Conservation (phyloP, 2,329 filamentous ascomycete species). For the Sporothrix brunneoviolacea region DNA sequence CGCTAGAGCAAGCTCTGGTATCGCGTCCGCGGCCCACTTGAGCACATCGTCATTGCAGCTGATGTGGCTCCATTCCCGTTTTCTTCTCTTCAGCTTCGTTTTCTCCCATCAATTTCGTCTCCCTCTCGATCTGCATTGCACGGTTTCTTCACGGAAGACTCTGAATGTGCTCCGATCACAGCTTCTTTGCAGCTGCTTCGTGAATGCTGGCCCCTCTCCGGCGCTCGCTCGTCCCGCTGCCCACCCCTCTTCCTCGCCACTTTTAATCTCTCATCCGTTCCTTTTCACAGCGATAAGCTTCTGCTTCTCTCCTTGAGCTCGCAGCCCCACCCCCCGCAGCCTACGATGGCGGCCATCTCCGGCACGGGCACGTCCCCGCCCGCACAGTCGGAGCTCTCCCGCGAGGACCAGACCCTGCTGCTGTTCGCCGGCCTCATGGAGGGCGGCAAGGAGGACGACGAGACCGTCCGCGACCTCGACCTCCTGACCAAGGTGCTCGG, state of each 20-base stretch:
- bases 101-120: too few relatives aligned
- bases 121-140: too few relatives aligned
- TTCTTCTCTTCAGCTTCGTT: too few relatives aligned
- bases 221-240: too few relatives aligned
- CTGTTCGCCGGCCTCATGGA: constrained; percentile 87
- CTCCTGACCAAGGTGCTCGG: constrained; percentile 53
- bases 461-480: constrained; percentile 55
- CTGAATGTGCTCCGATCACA: too few relatives aligned
- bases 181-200: too few relatives aligned
- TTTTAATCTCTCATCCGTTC: neutral
- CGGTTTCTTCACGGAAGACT: too few relatives aligned
- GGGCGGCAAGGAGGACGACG: constrained; percentile 74
- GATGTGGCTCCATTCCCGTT: too few relatives aligned
- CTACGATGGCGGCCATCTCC: constrained; percentile 8
- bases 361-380: neutral
- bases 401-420: constrained; percentile 63
- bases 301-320: neutral
- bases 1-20: constrained; percentile 6
- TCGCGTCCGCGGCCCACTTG: neutral
- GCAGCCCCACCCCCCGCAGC: neutral
- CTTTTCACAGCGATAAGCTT: neutral
- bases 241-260: neutral
- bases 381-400: constrained; percentile 7
- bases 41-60: constrained; percentile 7
- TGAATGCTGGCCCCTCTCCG: too few relatives aligned